phyloP scores from a whole-genome alignment of 805 yeast genomes.

The Candida manassasensis region DNA sequence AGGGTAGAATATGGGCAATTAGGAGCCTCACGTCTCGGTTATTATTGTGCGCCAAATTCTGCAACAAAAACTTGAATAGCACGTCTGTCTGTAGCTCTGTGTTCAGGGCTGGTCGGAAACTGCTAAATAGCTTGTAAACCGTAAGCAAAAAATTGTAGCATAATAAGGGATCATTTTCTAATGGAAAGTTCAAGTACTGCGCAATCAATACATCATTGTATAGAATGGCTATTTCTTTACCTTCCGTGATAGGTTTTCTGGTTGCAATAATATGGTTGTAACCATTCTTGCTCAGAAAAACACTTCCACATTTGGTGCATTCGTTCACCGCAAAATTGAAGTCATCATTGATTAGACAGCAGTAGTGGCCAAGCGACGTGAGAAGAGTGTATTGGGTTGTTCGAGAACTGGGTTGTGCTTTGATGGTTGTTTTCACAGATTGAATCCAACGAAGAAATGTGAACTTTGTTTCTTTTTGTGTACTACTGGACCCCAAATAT shows the following conservation, averaged over 20 bases:
- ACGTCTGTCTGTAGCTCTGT: conserved; percentile 12
- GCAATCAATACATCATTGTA: conserved; percentile 18
- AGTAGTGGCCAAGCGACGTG: conserved; percentile 37
- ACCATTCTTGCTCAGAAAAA: conserved; percentile 18
- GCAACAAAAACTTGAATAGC: conserved; percentile 38
- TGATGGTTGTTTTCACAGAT: conserved; percentile 11
- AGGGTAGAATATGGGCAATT: conserved; percentile 49
- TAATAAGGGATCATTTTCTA: conserved; percentile 21
- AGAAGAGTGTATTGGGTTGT: conserved; percentile 24
- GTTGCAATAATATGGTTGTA: conserved; percentile 19
- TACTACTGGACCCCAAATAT: background rate
- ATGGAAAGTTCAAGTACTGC: background rate
- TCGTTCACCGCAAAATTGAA: conserved; percentile 23
- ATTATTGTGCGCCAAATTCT: conserved; percentile 31
- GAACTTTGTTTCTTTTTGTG: conserved; percentile 5
- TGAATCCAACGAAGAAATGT: conserved; percentile 19
- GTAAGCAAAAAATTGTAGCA: conserved; percentile 42
- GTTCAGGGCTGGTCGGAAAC: conserved; percentile 45
- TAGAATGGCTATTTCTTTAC: conserved; percentile 16
- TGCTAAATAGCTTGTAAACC: conserved; percentile 46
- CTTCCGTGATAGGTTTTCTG: conserved; percentile 20
- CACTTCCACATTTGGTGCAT: conserved; percentile 37
- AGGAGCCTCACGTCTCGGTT: conserved; percentile 55
- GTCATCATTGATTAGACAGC: conserved; percentile 39
- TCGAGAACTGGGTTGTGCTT: conserved; percentile 8